Percentiles rank a stretch among this genome's conserved stretches.
These are phyloP conservation scores for Petunia hybrid DNA, from an alignment of 305 asterid species.

Conservation along the genomic window DNA sequence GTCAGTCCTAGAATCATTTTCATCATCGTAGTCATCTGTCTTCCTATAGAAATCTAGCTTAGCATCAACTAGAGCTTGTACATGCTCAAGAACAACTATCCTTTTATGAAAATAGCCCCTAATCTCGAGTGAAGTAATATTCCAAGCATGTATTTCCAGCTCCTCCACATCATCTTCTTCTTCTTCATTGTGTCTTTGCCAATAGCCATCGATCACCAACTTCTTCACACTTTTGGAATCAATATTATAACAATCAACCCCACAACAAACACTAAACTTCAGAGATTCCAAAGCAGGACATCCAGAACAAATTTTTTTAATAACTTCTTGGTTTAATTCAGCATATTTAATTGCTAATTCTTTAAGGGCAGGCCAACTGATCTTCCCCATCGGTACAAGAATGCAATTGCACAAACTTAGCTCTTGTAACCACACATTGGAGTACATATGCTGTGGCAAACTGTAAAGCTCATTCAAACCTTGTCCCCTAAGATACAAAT, in stretches of 20 bases:
- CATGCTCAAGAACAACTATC: neutral
- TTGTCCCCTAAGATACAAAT: neutral
- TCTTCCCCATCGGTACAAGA: constrained; percentile 4
- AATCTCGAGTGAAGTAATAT: constrained; percentile 19
- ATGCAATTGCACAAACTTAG: constrained; percentile 27
- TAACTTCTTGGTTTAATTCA: neutral
- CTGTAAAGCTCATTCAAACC: neutral
- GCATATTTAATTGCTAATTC: neutral
- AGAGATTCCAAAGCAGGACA: constrained; percentile 18
- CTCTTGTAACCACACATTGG: neutral
- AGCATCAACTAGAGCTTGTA: constrained; percentile 7
- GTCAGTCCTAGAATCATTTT: neutral
- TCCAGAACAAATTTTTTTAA: neutral
- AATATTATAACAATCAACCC: neutral
- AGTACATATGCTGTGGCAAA: constrained; percentile 12
- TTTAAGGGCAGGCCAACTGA: constrained; percentile 11
- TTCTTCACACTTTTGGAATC: constrained; percentile 21
- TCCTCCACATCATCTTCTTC: neutral
- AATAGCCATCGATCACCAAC: constrained; percentile 22
- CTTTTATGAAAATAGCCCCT: constrained; percentile 4
- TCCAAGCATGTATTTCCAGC: neutral
- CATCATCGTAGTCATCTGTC: neutral
- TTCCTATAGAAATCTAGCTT: constrained; percentile 24
- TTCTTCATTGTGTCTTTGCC: neutral
- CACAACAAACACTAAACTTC: neutral